These are phyloP conservation scores for Mytilinidion resinicola DNA, from an alignment of 495 filamentous ascomycete species.

Conservation along the genomic window DNA sequence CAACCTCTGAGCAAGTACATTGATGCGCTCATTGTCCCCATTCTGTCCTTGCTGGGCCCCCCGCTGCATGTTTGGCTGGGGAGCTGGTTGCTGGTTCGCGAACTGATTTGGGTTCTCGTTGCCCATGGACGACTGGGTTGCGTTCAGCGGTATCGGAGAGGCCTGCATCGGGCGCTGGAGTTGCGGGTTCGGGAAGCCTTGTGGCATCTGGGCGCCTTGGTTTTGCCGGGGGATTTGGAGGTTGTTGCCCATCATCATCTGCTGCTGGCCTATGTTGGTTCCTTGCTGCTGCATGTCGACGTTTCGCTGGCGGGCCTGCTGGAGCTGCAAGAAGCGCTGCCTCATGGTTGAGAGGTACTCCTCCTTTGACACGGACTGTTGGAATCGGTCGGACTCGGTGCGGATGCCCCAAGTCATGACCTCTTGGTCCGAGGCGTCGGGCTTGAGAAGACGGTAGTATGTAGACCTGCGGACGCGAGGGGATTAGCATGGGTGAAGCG, in stretches of 20 bases:
- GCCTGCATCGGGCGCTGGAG: conserved; percentile 50
- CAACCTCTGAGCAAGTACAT: conserved; percentile 40
- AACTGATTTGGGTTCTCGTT: conserved; percentile 42
- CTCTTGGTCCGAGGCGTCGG: neutral
- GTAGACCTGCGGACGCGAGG: neutral
- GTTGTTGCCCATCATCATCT: conserved; percentile 12
- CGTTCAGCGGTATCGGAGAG: conserved; percentile 45
- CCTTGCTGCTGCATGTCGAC: conserved; percentile 1
- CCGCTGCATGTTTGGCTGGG: conserved; percentile 18
- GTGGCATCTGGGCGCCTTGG: conserved; percentile 35
- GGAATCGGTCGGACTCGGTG: neutral
- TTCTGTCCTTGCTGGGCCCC: conserved; percentile 13
- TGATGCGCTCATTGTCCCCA: conserved; percentile 37
- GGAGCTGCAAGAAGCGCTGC: neutral
- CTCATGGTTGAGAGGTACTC: neutral
- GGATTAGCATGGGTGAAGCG: neutral
- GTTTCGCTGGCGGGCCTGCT: neutral
- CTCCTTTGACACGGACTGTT: neutral
- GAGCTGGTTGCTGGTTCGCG: conserved; percentile 38
- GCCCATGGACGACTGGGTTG: conserved; percentile 34
- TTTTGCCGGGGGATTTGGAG: conserved; percentile 8
- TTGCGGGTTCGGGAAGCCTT: conserved; percentile 45
- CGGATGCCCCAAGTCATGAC: neutral
- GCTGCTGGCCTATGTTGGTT: conserved; percentile 14
- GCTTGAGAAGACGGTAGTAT: neutral